Base-by-base conservation (phyloP, 2,329 filamentous ascomycete species). In the Xylariales sp. region DNA sequence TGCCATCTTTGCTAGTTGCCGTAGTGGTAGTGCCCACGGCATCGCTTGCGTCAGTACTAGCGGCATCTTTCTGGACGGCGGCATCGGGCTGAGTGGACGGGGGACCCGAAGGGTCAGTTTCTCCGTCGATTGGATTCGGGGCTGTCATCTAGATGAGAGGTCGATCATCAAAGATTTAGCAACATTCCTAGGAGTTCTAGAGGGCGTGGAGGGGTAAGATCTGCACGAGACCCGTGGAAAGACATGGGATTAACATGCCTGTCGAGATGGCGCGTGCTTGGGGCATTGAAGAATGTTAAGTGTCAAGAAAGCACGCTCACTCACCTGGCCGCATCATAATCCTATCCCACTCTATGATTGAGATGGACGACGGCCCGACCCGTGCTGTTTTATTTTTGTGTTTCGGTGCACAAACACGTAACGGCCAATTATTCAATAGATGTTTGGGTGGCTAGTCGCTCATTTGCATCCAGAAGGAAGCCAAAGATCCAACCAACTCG, bases 41-140 rank as follows among this genome's bases (percentile, higher is more conserved):
- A 16, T 57, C 71, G 12, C 65, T 69, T 4, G 72, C 58, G 14
- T 67, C 53, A 18, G 64, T 61, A 68, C 70, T 69, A 7, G 73
- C 60, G 7, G 63, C 71, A 53, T 63, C 65, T 57, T 67, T 69
- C 58, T 76, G 73, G 48, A 41, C 55, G 58, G 70, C 49, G 52
- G 58, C 45, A 41, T 66, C 62, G 10, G 67, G 50, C 36, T 71
- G 69, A 23, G 75, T 52, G 62, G 71, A 70, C 63, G 69, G 67
- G 58, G 73, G 74, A 71, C 70, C 73, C 70, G 75, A 69, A 30
- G 75, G 70, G 68, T 77, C 72, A 69, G 59, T 59, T 59, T 76
- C 75, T 69, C 74, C 76, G 65, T 75, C 76, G 70, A 69, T 70
- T 70, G 75, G 67, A 53, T 73, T 76, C 41, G 73, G 64, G 60